Percentiles rank a stretch among this genome's conserved stretches.
These are phyloP conservation scores for Polygonum maritimum DNA, from an alignment of 148 eudicot species.

Conservation along the genomic window DNA sequence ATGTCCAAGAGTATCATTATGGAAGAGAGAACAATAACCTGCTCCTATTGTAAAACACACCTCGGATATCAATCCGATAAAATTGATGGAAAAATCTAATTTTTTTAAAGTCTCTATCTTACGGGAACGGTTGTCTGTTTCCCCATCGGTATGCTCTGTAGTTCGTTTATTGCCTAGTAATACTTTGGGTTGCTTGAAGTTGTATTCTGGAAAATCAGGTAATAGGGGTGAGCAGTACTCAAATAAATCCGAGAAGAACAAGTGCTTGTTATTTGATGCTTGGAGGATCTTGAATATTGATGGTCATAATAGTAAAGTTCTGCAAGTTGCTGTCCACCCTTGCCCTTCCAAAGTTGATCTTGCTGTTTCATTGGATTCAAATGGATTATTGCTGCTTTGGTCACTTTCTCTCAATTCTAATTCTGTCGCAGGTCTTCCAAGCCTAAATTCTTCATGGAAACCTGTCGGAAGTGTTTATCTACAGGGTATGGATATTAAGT, in stretches of 20 bases:
- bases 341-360: slow-evolving; percentile 34
- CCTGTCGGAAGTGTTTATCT: slow-evolving; percentile 36
- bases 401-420: slow-evolving; percentile 38
- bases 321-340: slow-evolving; percentile 76
- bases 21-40: slow-evolving; percentile 49
- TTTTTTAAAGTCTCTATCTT: slow-evolving; percentile 50
- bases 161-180: slow-evolving; percentile 47
- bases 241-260: slow-evolving; percentile 23
- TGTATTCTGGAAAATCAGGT: slow-evolving; percentile 28
- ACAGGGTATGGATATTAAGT: slow-evolving; percentile 27
- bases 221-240: slow-evolving; percentile 21
- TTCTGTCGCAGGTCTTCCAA: slow-evolving; percentile 45
- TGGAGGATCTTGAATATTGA: slow-evolving; percentile 40
- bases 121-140: slow-evolving; percentile 52
- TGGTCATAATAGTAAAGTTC: slow-evolving; percentile 66
- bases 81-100: slow-evolving; percentile 15
- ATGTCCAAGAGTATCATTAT: slow-evolving; percentile 71
- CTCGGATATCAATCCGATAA: slow-evolving; percentile 4
- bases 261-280: slow-evolving; percentile 29
- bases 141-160: slow-evolving; percentile 66
- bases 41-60: slow-evolving; percentile 20
- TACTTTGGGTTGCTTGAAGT: slow-evolving; percentile 41
- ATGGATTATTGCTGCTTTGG: slow-evolving; percentile 77
- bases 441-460: slow-evolving; percentile 57
- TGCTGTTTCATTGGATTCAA: slow-evolving; percentile 73